Conservation (phyloP, 805 yeast species). For the Candida loeiensis region DNA sequence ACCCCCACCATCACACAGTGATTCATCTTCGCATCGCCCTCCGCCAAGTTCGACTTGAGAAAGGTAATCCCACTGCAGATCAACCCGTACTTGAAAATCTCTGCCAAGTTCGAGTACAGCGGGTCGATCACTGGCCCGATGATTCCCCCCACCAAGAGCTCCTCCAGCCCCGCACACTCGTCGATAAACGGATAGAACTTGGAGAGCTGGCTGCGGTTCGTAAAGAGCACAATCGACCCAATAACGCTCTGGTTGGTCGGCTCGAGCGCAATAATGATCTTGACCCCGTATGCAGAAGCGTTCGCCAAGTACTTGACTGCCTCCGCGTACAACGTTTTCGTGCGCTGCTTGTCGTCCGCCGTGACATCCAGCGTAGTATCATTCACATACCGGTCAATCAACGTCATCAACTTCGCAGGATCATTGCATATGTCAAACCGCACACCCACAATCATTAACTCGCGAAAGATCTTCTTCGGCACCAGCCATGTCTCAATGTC, state of each 20-base stretch:
- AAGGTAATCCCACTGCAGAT: conserved; percentile 54
- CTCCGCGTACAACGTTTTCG: conserved; percentile 31
- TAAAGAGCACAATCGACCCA: conserved; percentile 49
- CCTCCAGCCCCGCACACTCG: conserved; percentile 23
- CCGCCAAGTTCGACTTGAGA: conserved; percentile 33
- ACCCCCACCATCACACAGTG: conserved; percentile 38
- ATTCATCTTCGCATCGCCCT: conserved; percentile 23
- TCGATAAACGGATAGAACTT: conserved; percentile 52
- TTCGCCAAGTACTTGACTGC: conserved; percentile 31
- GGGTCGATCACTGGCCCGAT: conserved; percentile 54
- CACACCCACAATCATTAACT: conserved; percentile 54
- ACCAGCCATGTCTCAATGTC: conserved; percentile 48
- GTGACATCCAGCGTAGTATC: conserved; percentile 8
- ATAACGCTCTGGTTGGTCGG: conserved; percentile 50
- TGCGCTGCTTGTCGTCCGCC: conserved; percentile 20
- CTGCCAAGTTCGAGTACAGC: conserved; percentile 48
- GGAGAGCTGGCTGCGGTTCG: conserved; percentile 43
- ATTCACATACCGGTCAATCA: conserved; percentile 28
- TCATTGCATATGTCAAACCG: conserved; percentile 53
- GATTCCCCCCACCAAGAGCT: conserved; percentile 43
- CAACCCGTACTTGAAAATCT: conserved; percentile 53
- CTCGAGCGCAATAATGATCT: conserved; percentile 51
- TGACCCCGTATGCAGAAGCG: conserved; percentile 32
- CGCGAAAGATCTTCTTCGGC: conserved; percentile 50
- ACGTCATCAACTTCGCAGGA: conserved; percentile 37